phyloP scores from a whole-genome alignment of 345 rosid species.

The Clausena lansium region DNA sequence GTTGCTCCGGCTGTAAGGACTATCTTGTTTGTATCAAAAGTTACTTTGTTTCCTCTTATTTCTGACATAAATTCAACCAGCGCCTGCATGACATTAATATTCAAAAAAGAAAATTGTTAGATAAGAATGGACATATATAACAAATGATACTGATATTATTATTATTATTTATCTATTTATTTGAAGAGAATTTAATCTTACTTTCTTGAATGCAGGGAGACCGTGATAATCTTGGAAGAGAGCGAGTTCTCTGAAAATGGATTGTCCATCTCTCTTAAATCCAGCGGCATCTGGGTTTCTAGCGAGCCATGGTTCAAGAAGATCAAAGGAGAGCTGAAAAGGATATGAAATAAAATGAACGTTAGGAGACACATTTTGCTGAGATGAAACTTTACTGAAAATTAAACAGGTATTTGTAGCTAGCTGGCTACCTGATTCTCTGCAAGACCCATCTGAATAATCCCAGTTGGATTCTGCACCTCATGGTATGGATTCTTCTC shows the following conservation, averaged over 20 bases:
- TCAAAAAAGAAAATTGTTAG: neutral
- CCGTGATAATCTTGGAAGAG: constrained; percentile 89
- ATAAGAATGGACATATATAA: neutral
- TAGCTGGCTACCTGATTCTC: constrained; percentile 55
- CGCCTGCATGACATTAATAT: constrained; percentile 36
- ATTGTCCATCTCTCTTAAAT: constrained; percentile 58
- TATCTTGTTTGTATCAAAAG: constrained; percentile 50
- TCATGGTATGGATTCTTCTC: constrained; percentile 76
- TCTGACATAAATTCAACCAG: constrained; percentile 80
- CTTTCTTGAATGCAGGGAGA: constrained; percentile 65
- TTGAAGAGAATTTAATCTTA: constrained; percentile 18
- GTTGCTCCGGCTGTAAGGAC: constrained; percentile 86
- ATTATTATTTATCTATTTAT: neutral
- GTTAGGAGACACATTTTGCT: neutral
- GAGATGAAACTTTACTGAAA: neutral
- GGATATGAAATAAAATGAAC: neutral
- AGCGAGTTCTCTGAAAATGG: constrained; percentile 75
- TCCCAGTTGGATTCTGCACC: constrained; percentile 61
- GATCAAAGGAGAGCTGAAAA: constrained; percentile 64
- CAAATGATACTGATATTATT: neutral
- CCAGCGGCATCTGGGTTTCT: constrained; percentile 63
- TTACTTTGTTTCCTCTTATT: constrained; percentile 73
- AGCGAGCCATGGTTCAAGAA: constrained; percentile 67
- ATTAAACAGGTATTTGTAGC: too few species aligned
- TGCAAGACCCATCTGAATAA: constrained; percentile 86